A percentile compares a stretch with the other conserved stretches of the same genome.
phyloP scores from a whole-genome alignment of 495 filamentous ascomycete species.

The Stereocaulon alpinum region DNA sequence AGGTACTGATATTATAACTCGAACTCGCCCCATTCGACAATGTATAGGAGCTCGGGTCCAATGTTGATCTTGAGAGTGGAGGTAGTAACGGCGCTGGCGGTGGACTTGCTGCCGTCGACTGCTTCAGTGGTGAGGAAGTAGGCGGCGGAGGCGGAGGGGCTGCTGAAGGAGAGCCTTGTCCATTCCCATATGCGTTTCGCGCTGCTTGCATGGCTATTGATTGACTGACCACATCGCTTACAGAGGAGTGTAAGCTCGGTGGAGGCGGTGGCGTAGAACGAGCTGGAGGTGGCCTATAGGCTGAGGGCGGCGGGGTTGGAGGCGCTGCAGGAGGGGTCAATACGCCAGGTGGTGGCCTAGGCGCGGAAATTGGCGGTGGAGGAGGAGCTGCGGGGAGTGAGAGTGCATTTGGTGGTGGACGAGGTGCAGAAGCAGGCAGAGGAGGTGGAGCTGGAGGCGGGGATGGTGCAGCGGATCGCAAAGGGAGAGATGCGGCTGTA shows the following conservation, averaged over 20 bases:
- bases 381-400: constrained; percentile 30
- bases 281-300: constrained; percentile 33
- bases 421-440: constrained; percentile 31
- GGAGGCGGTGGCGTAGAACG: constrained; percentile 35
- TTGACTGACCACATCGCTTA: constrained; percentile 25
- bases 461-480: constrained; percentile 33
- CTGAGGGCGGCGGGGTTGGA: constrained; percentile 27
- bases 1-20: constrained; percentile 12
- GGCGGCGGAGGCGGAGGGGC: constrained; percentile 42
- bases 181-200: constrained; percentile 35
- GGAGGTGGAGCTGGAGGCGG: constrained; percentile 35
- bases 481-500: constrained; percentile 31
- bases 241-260: constrained; percentile 15
- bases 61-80: constrained; percentile 35
- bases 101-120: constrained; percentile 41
- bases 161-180: constrained; percentile 44
- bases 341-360: constrained; percentile 33
- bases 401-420: constrained; percentile 28
- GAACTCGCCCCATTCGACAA: constrained; percentile 47
- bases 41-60: constrained; percentile 71
- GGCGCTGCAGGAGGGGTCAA: constrained; percentile 34
- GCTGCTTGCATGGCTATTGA: constrained; percentile 41
- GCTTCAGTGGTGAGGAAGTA: constrained; percentile 39
- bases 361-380: constrained; percentile 38
- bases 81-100: constrained; percentile 38